phyloP scores from a whole-genome alignment of 1,139 yeast species.

The Sugiyamaella sp. region DNA sequence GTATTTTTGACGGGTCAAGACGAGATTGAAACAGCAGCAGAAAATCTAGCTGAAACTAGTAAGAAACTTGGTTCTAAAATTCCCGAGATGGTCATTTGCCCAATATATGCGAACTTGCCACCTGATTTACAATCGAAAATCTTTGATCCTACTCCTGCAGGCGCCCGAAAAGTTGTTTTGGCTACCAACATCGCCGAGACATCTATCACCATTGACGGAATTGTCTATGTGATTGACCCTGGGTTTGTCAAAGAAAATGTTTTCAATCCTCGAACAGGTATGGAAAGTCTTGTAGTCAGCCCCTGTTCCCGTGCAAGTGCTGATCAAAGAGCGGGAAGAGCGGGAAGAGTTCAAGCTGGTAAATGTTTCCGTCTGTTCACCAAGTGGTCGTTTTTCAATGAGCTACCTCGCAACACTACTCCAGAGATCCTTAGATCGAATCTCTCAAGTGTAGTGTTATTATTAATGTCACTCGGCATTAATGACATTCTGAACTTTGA shows the following conservation, averaged over 20 bases:
- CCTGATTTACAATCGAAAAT: conserved; percentile 78
- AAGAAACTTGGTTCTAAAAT: conserved; percentile 64
- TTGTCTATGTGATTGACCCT: conserved; percentile 85
- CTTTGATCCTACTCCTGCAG: conserved; percentile 84
- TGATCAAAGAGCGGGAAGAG: conserved; percentile 95
- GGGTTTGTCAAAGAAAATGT: conserved; percentile 91
- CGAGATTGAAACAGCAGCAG: conserved; percentile 84
- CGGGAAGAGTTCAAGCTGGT: conserved; percentile 97
- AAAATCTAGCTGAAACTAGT: conserved; percentile 65
- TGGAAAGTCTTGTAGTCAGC: conserved; percentile 83
- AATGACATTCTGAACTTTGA: conserved; percentile 81
- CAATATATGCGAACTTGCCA: conserved; percentile 92
- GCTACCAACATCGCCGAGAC: conserved; percentile 98
- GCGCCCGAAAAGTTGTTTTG: conserved; percentile 80
- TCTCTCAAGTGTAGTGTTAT: conserved; percentile 70
- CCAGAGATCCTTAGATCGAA: conserved; percentile 91
- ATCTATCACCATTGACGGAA: conserved; percentile 91
- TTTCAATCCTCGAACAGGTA: conserved; percentile 80
- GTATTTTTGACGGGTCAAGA: conserved; percentile 95
- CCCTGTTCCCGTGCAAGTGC: conserved; percentile 96
- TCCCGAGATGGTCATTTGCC: conserved; percentile 70
- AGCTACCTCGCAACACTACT: conserved; percentile 73
- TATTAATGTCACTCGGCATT: conserved; percentile 79
- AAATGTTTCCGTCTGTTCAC: conserved; percentile 89
- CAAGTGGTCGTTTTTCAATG: conserved; percentile 80